These are phyloP conservation scores for Chenopodium album DNA, from an alignment of 148 eudicot genomes.

Conservation along the genomic window DNA sequence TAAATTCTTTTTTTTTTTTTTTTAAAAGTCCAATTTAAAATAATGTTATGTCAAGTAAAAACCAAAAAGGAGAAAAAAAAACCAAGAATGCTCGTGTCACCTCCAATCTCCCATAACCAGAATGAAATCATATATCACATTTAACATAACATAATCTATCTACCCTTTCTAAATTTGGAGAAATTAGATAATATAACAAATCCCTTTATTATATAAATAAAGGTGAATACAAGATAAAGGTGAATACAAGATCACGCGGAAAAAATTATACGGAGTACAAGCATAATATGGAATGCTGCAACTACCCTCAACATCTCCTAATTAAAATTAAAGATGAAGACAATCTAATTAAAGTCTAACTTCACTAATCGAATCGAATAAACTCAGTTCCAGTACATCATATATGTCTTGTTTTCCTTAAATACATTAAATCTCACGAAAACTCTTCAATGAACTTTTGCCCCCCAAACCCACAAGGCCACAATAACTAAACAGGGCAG, in stretches of 20 bases:
- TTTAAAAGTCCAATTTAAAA: neutral
- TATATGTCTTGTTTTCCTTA: neutral
- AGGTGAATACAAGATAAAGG: neutral
- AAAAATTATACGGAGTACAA: neutral
- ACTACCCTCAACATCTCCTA: neutral
- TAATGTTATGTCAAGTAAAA: neutral
- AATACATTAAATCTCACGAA: neutral
- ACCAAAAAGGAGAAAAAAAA: too few species aligned
- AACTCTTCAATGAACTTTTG: too few species aligned
- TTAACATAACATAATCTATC: neutral
- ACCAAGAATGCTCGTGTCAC: too few species aligned
- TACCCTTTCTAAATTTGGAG: neutral
- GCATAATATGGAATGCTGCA: neutral
- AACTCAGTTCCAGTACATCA: neutral
- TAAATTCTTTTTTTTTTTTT: too few species aligned
- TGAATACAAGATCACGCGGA: neutral
- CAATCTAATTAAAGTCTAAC: neutral
- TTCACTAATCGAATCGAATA: neutral
- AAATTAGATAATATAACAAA: neutral
- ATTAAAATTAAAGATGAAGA: neutral
- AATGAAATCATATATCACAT: neutral
- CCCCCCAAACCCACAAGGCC: too few species aligned
- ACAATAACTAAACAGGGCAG: too few species aligned
- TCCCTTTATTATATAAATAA: neutral
- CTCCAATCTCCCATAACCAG: neutral